phyloP scores from a whole-genome alignment of 768 basidiomycete species.

The Lanmaoa rubissima region DNA sequence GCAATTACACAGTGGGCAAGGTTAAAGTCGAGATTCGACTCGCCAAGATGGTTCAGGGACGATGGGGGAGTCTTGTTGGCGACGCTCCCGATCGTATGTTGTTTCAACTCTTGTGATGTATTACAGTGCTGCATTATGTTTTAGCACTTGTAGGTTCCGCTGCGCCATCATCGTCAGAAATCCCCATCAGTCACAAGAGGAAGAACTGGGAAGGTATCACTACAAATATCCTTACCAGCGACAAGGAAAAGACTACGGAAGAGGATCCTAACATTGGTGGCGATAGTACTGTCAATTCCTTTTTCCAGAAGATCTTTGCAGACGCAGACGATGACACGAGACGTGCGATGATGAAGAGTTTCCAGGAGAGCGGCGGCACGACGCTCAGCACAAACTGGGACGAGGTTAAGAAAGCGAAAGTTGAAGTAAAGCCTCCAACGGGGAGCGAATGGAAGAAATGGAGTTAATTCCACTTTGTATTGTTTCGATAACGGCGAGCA shows the following conservation, averaged over 20 bases:
- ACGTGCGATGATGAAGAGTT: conserved; percentile 98
- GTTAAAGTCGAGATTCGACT: conserved; percentile 89
- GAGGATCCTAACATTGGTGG: conserved; percentile 91
- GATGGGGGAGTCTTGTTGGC: conserved; percentile 77
- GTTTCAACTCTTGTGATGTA: background rate
- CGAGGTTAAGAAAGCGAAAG: conserved; percentile 68
- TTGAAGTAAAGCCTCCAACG: conserved; percentile 79
- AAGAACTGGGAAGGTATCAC: conserved; percentile 95
- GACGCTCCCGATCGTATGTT: conserved; percentile 73
- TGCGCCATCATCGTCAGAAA: conserved; percentile 33
- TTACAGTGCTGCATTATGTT: background rate
- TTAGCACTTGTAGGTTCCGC: conserved; percentile 21
- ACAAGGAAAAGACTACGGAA: conserved; percentile 65
- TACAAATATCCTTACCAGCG: conserved; percentile 57
- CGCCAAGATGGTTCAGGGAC: conserved; percentile 58
- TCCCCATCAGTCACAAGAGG: conserved; percentile 39
- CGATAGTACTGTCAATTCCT: conserved; percentile 78
- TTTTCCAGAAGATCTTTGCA: conserved; percentile 89
- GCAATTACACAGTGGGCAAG: conserved; percentile 69
- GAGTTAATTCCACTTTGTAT: conserved; percentile 36
- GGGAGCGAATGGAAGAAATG: conserved; percentile 86
- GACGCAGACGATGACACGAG: conserved; percentile 91
- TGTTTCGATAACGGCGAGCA: background rate
- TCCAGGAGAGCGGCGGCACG: conserved; percentile 92
- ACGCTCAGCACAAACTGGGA: conserved; percentile 96